Base-by-base conservation (phyloP, 2,329 filamentous ascomycete species). In the Sclerotinia borealis region DNA sequence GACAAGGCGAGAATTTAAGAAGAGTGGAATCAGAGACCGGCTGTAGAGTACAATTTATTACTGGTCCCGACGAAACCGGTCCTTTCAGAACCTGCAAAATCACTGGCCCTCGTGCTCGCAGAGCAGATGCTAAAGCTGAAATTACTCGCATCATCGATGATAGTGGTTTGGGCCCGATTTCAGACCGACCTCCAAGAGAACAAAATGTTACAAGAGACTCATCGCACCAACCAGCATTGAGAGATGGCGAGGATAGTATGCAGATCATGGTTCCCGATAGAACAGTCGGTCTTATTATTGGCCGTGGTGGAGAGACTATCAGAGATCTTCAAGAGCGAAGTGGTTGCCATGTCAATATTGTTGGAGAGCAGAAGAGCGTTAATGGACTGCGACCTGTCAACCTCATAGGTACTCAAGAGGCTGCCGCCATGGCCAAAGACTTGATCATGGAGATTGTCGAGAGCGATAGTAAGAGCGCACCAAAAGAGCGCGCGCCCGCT, bases 241-340 rank as follows among this genome's bases (percentile, higher is more conserved):
- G 88, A 66, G 90, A 93, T 65, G 90, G 89, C 65, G 92, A 96
- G 75, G 90, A 93, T 70, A 91, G 87, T 73, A 87, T 92, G 74
- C 91, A 96, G 76, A 96, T 96, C 72, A 95, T 96, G 90, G 92
- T 96, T 22, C 92, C 92, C 52, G 92, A 96, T 77, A 88, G 92
- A 72, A 96, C 92, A 10, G 92, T 96, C 65, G 92, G 92, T 59
- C 81, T 96, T 51, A 96, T 96, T 70, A 96, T 96, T 73, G 92
- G 92, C n/a, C 89, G 92, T 69, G 91, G 91, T 47, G 92, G 92
- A 64, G 92, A 96, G 78, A 96, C 92, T 1, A 96, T 96, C 72
- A 88, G 92, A 72, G 92, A 96, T 74, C 81, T 96, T 29, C 93
- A 96, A 77, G 92, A 96, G 75, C 84, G 91, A 66, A 95, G 90